Evolutionary conservation across 805 yeast genomes (phyloP).

Genomic region (Ogataea pignaliae): DNA sequence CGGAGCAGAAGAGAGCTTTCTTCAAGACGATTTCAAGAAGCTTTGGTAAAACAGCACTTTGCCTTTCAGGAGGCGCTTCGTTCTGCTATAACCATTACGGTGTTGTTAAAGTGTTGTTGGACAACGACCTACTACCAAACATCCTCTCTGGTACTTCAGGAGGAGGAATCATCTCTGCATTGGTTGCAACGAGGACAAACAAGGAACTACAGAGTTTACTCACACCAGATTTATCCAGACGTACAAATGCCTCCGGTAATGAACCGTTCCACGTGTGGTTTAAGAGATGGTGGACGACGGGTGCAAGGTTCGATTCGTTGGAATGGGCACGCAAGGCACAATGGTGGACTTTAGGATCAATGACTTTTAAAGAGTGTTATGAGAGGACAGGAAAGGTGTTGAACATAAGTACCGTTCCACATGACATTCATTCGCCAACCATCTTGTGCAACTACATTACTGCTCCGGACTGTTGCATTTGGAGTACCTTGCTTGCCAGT

Average conservation of each 20-base stretch:
- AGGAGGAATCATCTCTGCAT: conserved; percentile 73
- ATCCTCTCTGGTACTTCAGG: conserved; percentile 78
- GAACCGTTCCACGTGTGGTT: conserved; percentile 52
- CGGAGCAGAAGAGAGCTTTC: conserved; percentile 42
- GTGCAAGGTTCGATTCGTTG: conserved; percentile 72
- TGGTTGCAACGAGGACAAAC: conserved; percentile 65
- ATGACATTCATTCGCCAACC: conserved; percentile 78
- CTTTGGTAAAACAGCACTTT: conserved; percentile 67
- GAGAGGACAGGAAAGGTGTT: conserved; percentile 64
- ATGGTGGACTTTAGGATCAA: conserved; percentile 71
- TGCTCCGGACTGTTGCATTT: conserved; percentile 75
- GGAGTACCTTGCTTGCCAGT: conserved; percentile 73
- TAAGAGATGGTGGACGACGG: conserved; percentile 65
- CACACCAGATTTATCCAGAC: conserved; percentile 56
- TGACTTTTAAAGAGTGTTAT: conserved; percentile 67
- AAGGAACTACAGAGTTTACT: conserved; percentile 55
- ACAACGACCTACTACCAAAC: conserved; percentile 60
- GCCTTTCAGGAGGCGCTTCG: conserved; percentile 76
- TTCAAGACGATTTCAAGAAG: conserved; percentile 57
- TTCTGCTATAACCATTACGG: conserved; percentile 79
- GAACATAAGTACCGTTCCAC: conserved; percentile 75
- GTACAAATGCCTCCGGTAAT: conserved; percentile 67
- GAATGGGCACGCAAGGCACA: conserved; percentile 66
- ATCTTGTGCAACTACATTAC: conserved; percentile 73
- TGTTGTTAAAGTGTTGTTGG: conserved; percentile 64